Evolutionary conservation across 2,329 filamentous ascomycete species (phyloP).

Genomic region (Grosmannia huntii): DNA sequence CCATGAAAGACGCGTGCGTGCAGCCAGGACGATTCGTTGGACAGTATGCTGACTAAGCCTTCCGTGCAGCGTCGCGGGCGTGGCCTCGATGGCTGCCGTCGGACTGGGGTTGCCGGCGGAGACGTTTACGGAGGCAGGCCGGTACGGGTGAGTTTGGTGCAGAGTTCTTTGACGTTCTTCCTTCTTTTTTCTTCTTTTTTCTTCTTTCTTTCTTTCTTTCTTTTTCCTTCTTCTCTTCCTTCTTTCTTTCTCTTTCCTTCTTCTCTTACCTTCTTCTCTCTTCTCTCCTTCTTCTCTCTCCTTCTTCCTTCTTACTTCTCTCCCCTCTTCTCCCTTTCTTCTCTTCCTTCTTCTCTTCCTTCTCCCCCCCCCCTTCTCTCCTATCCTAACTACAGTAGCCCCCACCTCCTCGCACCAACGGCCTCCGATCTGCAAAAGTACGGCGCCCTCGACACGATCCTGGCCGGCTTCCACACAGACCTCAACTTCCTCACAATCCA

Average conservation of each 20-base stretch:
- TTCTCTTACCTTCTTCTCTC: neutral
- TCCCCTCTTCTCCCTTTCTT: too few species aligned
- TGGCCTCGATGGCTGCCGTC: constrained; percentile 46
- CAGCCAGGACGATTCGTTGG: too few species aligned
- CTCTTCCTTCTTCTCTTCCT: neutral
- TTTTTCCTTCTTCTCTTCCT: too few species aligned
- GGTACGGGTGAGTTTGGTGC: constrained; percentile 34
- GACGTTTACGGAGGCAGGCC: constrained; percentile 41
- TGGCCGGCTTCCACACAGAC: constrained; percentile 51
- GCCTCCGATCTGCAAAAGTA: constrained; percentile 44
- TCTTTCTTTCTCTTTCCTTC: too few species aligned
- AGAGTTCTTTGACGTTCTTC: neutral
- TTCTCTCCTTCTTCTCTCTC: neutral
- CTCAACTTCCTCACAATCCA: constrained; percentile 55
- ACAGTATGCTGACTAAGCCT: neutral
- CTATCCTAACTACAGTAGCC: constrained; percentile 25
- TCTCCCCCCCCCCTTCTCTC: too few species aligned
- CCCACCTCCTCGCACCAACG: constrained; percentile 48
- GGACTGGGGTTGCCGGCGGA: constrained; percentile 39
- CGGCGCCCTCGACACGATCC: constrained; percentile 41
- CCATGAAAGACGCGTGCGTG: constrained; percentile 48
- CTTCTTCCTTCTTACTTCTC: constrained; percentile 1
- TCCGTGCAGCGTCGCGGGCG: constrained; percentile 32
- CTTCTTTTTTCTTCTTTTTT: neutral
- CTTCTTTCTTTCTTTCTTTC: too few species aligned